These are phyloP conservation scores for Calonectria leucothoes DNA, from an alignment of 2,329 filamentous ascomycete species.

Conservation along the genomic window DNA sequence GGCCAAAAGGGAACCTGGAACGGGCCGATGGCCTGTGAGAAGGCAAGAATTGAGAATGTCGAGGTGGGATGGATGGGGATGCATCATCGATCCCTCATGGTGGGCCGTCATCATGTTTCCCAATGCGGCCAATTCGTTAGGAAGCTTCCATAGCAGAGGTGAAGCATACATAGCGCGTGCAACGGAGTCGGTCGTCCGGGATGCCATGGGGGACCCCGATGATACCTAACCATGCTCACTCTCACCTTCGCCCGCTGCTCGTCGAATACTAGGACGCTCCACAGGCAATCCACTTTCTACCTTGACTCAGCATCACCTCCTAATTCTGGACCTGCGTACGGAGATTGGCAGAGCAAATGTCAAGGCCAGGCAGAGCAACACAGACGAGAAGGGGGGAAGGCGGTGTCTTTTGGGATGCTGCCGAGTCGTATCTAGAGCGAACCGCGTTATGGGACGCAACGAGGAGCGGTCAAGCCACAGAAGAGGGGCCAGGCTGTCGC, in stretches of 20 bases:
- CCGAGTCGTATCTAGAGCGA: not conserved
- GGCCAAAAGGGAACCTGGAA: constrained; percentile 4
- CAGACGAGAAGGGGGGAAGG: not conserved
- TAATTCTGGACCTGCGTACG: not conserved
- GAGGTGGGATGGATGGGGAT: not conserved
- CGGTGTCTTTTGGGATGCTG: not conserved
- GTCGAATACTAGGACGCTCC: not conserved
- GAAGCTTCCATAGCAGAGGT: not conserved
- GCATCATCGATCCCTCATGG: constrained; percentile 5
- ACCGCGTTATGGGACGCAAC: not conserved
- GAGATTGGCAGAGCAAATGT: not conserved
- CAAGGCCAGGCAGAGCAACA: not conserved
- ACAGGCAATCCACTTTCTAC: not conserved
- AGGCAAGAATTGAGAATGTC: constrained; percentile 1
- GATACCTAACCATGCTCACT: constrained; percentile 1
- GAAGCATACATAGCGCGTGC: not conserved
- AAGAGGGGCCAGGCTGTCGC: constrained; percentile 7
- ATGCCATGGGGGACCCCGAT: not conserved
- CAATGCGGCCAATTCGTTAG: not conserved
- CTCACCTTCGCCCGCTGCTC: not conserved
- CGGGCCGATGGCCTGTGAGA: not conserved
- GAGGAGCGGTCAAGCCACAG: constrained; percentile 13
- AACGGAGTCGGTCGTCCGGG: not conserved
- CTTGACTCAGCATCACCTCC: not conserved
- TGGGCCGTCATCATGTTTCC: not conserved